phyloP scores from a whole-genome alignment of 2,329 filamentous ascomycete species.

The Raffaelea deltoideospora region DNA sequence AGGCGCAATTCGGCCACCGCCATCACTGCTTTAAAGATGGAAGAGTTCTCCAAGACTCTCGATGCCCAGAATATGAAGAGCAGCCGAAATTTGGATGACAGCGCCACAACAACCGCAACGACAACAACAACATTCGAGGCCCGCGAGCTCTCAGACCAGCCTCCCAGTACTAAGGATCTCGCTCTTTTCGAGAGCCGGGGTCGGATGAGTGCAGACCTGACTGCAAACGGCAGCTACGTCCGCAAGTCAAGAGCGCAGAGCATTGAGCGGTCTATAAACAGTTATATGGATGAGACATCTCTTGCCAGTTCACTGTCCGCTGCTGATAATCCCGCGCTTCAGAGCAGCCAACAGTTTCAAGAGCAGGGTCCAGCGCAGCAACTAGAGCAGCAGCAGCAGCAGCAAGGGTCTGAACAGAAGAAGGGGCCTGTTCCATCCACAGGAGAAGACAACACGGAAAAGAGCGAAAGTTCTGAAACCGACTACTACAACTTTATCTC shows the following conservation, averaged over 20 bases:
- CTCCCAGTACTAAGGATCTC: no score
- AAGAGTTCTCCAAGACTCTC: slow-evolving; percentile 7
- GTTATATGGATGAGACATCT: slow-evolving; percentile 12
- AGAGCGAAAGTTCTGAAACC: background rate
- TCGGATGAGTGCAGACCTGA: background rate
- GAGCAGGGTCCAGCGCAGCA: background rate
- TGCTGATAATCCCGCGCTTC: no score
- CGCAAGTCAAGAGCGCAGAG: slow-evolving; percentile 13
- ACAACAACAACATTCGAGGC: no score
- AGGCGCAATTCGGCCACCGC: slow-evolving; percentile 9
- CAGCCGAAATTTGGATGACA: background rate
- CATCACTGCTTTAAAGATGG: slow-evolving; percentile 5
- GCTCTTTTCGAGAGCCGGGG: no score
- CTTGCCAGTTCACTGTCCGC: no score
- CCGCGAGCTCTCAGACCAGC: no score
- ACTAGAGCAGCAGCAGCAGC: no score
- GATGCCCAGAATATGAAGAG: slow-evolving; percentile 5
- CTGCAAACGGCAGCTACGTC: slow-evolving; percentile 10
- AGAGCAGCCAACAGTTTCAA: no score
- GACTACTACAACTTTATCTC: slow-evolving; percentile 4
- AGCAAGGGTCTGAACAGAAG: background rate
- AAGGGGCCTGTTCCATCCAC: background rate
- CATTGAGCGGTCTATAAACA: slow-evolving; percentile 13
- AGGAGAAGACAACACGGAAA: background rate
- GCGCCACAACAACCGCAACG: no score